Conservation (phyloP, 2,329 filamentous ascomycete genomes). For the Saccharata proteae region DNA sequence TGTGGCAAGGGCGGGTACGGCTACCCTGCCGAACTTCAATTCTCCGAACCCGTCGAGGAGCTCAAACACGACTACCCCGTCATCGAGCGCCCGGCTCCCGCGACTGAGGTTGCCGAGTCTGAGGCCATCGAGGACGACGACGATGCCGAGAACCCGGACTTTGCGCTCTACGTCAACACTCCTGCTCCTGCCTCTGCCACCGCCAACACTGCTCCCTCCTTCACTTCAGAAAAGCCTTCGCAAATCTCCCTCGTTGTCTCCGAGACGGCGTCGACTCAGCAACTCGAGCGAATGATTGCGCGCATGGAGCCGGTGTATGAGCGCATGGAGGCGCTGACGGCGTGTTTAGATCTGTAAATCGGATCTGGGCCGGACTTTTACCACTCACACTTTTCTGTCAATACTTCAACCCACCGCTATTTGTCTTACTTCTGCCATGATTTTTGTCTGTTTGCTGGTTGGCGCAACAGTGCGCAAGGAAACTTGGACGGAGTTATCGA, state of each 20-base stretch:
- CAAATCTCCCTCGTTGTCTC: slow-evolving; percentile 54
- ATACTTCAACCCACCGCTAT: no score
- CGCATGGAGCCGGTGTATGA: slow-evolving; percentile 21
- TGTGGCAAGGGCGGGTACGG: slow-evolving; percentile 51
- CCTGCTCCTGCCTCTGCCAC: slow-evolving; percentile 17
- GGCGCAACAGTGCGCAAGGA: no score
- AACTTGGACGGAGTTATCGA: no score
- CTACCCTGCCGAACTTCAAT: slow-evolving; percentile 18
- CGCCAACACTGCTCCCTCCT: slow-evolving; percentile 14
- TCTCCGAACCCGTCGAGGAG: slow-evolving; percentile 27
- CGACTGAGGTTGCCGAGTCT: slow-evolving; percentile 15
- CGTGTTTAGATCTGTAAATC: slow-evolving; percentile 17
- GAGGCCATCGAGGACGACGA: slow-evolving; percentile 41
- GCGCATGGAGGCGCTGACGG: slow-evolving; percentile 22
- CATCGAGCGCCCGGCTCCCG: slow-evolving; percentile 29
- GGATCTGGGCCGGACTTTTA: neutral
- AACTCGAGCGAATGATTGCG: slow-evolving; percentile 22
- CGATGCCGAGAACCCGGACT: slow-evolving; percentile 51
- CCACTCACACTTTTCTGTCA: no score
- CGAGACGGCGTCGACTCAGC: slow-evolving; percentile 30
- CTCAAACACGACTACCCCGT: slow-evolving; percentile 39
- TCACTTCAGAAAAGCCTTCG: slow-evolving; percentile 52
- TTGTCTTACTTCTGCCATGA: no score
- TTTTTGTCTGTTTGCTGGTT: no score
- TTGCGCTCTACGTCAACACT: slow-evolving; percentile 46